Evolutionary conservation across 495 filamentous ascomycete species (phyloP).

Genomic region (Neurospora sp.): DNA sequence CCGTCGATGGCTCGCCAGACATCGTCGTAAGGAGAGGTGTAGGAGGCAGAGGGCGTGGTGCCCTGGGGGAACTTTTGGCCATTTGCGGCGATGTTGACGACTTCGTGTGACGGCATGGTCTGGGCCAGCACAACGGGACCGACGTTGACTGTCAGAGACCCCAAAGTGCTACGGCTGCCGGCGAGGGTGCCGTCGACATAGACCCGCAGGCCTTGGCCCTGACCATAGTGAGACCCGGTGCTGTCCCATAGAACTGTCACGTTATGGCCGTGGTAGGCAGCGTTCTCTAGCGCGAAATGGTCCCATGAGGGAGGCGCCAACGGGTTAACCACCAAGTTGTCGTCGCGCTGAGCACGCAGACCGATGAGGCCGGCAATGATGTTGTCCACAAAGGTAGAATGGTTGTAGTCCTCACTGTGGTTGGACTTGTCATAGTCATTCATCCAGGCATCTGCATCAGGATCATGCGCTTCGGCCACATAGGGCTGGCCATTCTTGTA

Average conservation of each 20-base stretch:
- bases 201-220: too few species aligned
- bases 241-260: conserved; percentile 16
- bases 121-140: too few species aligned
- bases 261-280: conserved; percentile 33
- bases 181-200: too few species aligned
- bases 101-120: too few species aligned
- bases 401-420: conserved; percentile 37
- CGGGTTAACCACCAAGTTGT: conserved; percentile 28
- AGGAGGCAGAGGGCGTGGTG: too few species aligned
- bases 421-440: conserved; percentile 31
- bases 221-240: too few species aligned
- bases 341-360: conserved; percentile 26
- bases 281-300: conserved; percentile 35
- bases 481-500: conserved; percentile 34
- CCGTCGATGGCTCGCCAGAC: too few species aligned
- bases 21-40: too few species aligned
- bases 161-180: too few species aligned
- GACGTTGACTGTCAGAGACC: too few species aligned
- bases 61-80: too few species aligned
- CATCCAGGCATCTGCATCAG: conserved; percentile 29
- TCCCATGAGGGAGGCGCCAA: conserved; percentile 33
- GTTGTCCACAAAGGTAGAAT: conserved; percentile 38
- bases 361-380: conserved; percentile 37
- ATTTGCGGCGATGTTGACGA: too few species aligned
- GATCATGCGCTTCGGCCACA: conserved; percentile 37